These are phyloP conservation scores for Candida hungchunana DNA, from an alignment of 805 yeast genomes.

Conservation along the genomic window DNA sequence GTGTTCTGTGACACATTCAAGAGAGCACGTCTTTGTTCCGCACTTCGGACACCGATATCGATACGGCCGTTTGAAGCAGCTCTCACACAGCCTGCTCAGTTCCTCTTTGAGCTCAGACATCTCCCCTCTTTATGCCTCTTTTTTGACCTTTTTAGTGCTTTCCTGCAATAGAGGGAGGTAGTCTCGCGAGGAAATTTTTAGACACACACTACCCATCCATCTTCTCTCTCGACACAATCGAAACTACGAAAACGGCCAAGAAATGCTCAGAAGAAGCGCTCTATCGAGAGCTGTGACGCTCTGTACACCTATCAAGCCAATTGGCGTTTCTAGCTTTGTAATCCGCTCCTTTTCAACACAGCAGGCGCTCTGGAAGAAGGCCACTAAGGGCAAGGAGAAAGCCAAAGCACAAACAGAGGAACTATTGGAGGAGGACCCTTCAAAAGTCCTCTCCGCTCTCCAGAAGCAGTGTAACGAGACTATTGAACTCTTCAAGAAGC, in stretches of 20 bases:
- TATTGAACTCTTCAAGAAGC: constrained; percentile 48
- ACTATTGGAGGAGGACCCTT: constrained; percentile 18
- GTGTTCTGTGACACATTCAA: constrained; percentile 68
- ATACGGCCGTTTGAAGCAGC: constrained; percentile 39
- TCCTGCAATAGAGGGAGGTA: no score
- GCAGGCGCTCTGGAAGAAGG: constrained; percentile 16
- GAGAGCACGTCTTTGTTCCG: constrained; percentile 57
- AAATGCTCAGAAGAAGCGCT: constrained; percentile 13
- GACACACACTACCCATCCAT: no score
- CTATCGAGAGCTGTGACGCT: no score
- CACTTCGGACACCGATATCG: constrained; percentile 87
- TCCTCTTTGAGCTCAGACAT: constrained; percentile 6
- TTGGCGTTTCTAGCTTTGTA: neutral
- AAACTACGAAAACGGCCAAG: neutral
- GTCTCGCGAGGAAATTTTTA: no score
- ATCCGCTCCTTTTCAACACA: constrained; percentile 10
- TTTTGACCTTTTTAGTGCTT: no score
- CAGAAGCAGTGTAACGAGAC: constrained; percentile 38
- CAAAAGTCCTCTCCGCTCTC: constrained; percentile 12
- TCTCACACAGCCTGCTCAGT: constrained; percentile 33
- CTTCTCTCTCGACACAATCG: no score
- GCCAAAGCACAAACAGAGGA: constrained; percentile 11
- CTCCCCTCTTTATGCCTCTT: no score
- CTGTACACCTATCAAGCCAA: no score
- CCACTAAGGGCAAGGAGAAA: constrained; percentile 12